Conservation (phyloP, 306 rosid species). For the Acacia acuminata region DNA sequence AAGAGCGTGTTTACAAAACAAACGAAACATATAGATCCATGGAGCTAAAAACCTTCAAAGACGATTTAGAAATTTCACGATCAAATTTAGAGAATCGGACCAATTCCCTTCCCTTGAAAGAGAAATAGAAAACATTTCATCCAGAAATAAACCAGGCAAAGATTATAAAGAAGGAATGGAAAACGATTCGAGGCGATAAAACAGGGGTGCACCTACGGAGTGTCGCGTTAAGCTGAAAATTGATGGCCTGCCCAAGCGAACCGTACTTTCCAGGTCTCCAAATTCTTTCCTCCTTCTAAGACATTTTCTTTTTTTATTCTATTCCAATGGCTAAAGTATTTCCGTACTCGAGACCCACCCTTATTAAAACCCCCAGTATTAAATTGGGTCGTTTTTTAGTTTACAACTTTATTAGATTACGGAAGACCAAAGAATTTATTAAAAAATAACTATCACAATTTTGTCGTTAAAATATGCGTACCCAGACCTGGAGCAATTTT, state of each 20-base stretch:
- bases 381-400: too few relatives aligned
- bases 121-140: background rate
- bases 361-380: too few relatives aligned
- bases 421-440: too few relatives aligned
- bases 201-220: constrained; percentile 12
- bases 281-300: background rate
- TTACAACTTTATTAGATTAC: too few relatives aligned
- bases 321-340: too few relatives aligned
- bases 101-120: background rate
- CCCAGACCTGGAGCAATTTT: too few relatives aligned
- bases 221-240: background rate
- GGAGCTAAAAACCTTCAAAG: constrained; percentile 10
- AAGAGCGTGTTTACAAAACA: background rate
- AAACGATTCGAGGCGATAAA: background rate
- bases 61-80: background rate
- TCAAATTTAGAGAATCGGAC: background rate
- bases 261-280: background rate
- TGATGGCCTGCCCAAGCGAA: background rate
- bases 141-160: background rate
- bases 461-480: too few relatives aligned
- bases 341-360: too few relatives aligned
- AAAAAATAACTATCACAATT: too few relatives aligned
- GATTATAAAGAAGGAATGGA: background rate
- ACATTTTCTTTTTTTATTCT: background rate
- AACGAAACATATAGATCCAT: constrained; percentile 14